Evolutionary conservation across 768 basidiomycete genomes (phyloP).

Genomic region (Auricularia sp.): DNA sequence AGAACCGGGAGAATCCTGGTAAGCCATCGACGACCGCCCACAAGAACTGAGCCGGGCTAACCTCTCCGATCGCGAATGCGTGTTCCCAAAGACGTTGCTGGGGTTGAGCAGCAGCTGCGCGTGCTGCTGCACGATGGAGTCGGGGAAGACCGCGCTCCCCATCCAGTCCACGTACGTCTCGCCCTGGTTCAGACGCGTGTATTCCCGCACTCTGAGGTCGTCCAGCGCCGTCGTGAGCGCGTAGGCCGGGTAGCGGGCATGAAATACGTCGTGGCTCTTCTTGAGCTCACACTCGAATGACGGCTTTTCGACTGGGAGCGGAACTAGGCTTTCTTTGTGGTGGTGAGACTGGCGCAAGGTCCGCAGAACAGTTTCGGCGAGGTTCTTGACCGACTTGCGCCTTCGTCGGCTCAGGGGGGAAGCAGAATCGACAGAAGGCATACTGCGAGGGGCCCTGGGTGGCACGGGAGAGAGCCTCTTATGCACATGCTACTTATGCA

Average conservation of each 20-base stretch:
- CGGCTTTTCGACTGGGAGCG: too few species aligned
- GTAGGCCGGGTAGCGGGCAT: conserved; percentile 41
- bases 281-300: too few species aligned
- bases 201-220: conserved; percentile 54
- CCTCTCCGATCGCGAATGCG: conserved; percentile 78
- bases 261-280: conserved; percentile 24
- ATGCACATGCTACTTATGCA: too few species aligned
- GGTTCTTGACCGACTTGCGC: too few species aligned
- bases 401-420: too few species aligned
- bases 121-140: conserved; percentile 63
- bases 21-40: not conserved
- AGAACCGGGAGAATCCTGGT: not conserved
- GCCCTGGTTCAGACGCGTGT: conserved; percentile 44
- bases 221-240: conserved; percentile 62
- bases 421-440: too few species aligned
- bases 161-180: conserved; percentile 83
- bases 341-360: too few species aligned
- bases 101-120: conserved; percentile 48
- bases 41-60: conserved; percentile 14
- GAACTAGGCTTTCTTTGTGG: too few species aligned
- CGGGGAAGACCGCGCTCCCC: conserved; percentile 75
- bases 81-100: conserved; percentile 64
- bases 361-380: too few species aligned
- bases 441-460: too few species aligned
- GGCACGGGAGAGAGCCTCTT: too few species aligned